Evolutionary conservation across 352 stramenopile genomes (phyloP), one percentile per base, ranked within the genome.

Genomic region (Pythium scleroteichum): DNA sequence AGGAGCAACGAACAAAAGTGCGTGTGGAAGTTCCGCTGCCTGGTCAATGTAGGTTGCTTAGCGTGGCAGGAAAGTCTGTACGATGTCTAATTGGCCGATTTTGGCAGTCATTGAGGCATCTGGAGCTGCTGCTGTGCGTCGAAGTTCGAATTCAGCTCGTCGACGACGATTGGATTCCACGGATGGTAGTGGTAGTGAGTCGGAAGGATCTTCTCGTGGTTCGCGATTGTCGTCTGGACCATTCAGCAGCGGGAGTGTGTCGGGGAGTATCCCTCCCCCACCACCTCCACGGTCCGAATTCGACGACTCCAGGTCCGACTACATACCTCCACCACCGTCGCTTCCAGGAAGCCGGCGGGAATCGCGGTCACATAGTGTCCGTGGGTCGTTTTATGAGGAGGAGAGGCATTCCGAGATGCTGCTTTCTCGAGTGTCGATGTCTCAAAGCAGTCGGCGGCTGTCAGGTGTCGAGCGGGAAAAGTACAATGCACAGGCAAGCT

Each of bases 1-100:
- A 53, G 14, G 81, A 91, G 55, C 72, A 78, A 32, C 88, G 84
- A 38, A 45, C 61, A 2, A 86, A 86, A 67, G 69, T 89, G 26
- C 82, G 81, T 10, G 68, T 94, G 4, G 85, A 94, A 47, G 62
- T 90, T 2, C 85, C 85, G 3, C 76, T 83, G 2, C 85, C 85
- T 51, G 85, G 85, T 40, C 78, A 93, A 62, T 94, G 83, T 91
- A 76, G 62, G 79, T 82, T 1, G 1, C 12, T 42, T 32, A 20
- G 14, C 20, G 20, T 53, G 6, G 5, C 29, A 35, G 5, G 10
- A 35, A 35, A 48, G 17, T 42, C 8, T 46, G 14, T 47, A 71
- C 32, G 6, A 5, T 29, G 42, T 16, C 4, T 13, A 22, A n/a
- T 38, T 8, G 42, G 29, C 5, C 13, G 1, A 2, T 23, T 35